These are phyloP conservation scores for Microdochium nivale DNA, from an alignment of 2,329 filamentous ascomycete species.

Conservation along the genomic window DNA sequence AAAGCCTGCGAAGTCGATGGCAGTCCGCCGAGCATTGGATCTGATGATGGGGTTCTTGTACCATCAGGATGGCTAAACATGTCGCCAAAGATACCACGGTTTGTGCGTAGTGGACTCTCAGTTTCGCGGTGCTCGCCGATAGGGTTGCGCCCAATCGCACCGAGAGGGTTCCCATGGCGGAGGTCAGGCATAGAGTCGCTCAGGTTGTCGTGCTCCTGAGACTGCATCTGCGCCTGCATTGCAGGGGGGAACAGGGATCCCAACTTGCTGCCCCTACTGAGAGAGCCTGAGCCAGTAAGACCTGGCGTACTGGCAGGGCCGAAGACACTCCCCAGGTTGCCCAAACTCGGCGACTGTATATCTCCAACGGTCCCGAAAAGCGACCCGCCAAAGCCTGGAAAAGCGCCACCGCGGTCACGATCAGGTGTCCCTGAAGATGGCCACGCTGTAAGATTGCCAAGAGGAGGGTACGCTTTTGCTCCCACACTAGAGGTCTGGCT, in stretches of 20 bases:
- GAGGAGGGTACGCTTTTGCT: constrained; percentile 60
- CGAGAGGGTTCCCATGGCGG: constrained; percentile 53
- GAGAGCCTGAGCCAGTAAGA: constrained; percentile 51
- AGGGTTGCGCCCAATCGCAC: constrained; percentile 56
- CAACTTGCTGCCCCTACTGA: constrained; percentile 72
- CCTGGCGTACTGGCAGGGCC: constrained; percentile 49
- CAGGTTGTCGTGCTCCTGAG: constrained; percentile 54
- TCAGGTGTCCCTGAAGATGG: constrained; percentile 60
- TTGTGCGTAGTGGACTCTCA: constrained; percentile 49
- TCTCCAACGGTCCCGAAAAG: constrained; percentile 73
- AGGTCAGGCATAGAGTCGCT: constrained; percentile 50
- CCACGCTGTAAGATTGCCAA: constrained; percentile 57
- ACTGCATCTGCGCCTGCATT: constrained; percentile 87
- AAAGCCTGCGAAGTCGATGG: constrained; percentile 19
- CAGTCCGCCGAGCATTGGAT: constrained; percentile 15
- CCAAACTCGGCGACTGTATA: constrained; percentile 64
- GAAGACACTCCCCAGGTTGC: constrained; percentile 62
- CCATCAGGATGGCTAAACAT: constrained; percentile 33
- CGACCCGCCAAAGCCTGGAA: constrained; percentile 67
- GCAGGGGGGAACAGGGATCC: constrained; percentile 79
- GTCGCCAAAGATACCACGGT: constrained; percentile 48
- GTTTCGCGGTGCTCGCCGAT: constrained; percentile 47
- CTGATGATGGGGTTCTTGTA: constrained; percentile 21
- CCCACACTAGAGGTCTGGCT: constrained; percentile 89
- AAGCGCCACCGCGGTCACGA: constrained; percentile 43